Percentiles rank a stretch among this genome's conserved stretches.
Evolutionary conservation across 805 yeast species (phyloP).

Genomic region (Cyberlindnera maritima): DNA sequence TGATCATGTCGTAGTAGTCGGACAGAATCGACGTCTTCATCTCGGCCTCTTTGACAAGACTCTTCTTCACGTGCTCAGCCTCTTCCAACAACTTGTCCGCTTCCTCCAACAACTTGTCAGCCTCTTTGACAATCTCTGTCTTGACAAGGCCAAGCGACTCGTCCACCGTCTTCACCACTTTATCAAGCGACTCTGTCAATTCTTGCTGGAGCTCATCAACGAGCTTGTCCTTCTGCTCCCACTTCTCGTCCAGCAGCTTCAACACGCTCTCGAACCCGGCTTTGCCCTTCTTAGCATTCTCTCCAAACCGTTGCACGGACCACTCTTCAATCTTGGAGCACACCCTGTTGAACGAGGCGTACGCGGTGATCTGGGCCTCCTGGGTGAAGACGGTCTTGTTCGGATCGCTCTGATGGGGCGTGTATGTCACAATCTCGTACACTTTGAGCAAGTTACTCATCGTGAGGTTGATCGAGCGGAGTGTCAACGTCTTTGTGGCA

Average conservation of each 20-base stretch:
- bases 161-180: constrained; percentile 32
- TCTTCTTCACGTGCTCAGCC: constrained; percentile 35
- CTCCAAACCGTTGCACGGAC: constrained; percentile 84
- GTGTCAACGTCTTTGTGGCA: constrained; percentile 53
- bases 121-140: constrained; percentile 35
- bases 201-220: constrained; percentile 27
- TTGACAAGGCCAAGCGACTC: constrained; percentile 44
- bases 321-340: constrained; percentile 89
- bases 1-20: constrained; percentile 25
- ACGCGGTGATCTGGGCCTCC: constrained; percentile 86
- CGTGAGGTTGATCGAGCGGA: constrained; percentile 87
- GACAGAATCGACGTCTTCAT: constrained; percentile 20
- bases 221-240: constrained; percentile 29
- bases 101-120: constrained; percentile 18
- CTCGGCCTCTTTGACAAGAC: constrained; percentile 29
- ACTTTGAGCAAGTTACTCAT: constrained; percentile 74
- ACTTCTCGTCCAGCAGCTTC: constrained; percentile 40
- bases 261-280: constrained; percentile 83
- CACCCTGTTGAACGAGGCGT: constrained; percentile 63
- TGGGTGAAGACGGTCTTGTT: constrained; percentile 66
- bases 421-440: constrained; percentile 81
- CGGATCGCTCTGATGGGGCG: constrained; percentile 61
- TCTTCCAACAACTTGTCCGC: constrained; percentile 13
- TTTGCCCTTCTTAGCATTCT: constrained; percentile 82
- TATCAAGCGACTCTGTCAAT: constrained; percentile 29